Conservation (phyloP, 2,329 filamentous ascomycete species). For the Epichloe bromicola region DNA sequence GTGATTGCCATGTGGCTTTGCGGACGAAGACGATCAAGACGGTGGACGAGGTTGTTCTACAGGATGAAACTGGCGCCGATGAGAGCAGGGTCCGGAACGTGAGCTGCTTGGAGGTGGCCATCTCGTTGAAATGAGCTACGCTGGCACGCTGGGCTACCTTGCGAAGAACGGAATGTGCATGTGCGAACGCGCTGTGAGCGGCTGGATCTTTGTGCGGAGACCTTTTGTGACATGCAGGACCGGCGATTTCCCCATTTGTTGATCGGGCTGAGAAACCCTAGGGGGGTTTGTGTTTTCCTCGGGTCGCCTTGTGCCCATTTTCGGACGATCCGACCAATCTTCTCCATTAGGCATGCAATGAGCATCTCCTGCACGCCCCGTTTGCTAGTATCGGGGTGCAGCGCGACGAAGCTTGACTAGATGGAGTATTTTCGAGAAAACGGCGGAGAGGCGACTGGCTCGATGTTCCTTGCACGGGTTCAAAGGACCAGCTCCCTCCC, state of each 20-base stretch:
- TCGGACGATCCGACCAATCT: not conserved
- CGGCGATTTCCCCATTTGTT: not conserved
- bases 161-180: not conserved
- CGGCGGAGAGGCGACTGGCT: no score
- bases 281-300: not conserved
- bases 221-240: not conserved
- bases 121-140: constrained; percentile 30
- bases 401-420: not conserved
- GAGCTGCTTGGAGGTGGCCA: constrained; percentile 36
- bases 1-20: constrained; percentile 44
- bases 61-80: constrained; percentile 24
- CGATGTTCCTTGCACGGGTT: no score
- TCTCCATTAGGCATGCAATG: constrained; percentile 1
- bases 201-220: not conserved
- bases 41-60: constrained; percentile 50
- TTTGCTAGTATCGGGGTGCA: not conserved
- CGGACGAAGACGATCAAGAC: constrained; percentile 50
- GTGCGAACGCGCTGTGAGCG: not conserved
- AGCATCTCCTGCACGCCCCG: not conserved
- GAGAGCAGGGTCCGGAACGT: constrained; percentile 33
- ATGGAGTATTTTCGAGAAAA: no score
- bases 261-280: not conserved
- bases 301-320: not conserved
- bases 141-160: no score
- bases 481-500: no score